Conservation (phyloP, 1,139 yeast species). For the Hyphopichia khmerensis region DNA sequence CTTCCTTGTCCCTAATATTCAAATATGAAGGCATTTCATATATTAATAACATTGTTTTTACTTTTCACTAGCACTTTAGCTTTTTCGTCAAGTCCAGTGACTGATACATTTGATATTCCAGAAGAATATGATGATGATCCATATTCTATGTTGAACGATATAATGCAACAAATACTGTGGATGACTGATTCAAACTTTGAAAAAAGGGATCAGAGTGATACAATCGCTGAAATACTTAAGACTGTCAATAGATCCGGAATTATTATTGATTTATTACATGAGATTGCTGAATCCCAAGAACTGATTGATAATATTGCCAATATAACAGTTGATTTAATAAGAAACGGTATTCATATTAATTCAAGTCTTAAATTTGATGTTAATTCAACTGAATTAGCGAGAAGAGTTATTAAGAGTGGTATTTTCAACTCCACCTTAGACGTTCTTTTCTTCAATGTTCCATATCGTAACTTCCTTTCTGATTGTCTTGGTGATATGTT, state of each 20-base stretch:
- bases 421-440: constrained; percentile 23
- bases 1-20: too few relatives aligned
- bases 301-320: constrained; percentile 23
- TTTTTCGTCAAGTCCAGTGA: neutral
- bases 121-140: neutral
- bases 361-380: constrained; percentile 19
- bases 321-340: constrained; percentile 13
- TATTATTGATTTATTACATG: constrained; percentile 26
- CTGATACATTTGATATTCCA: neutral
- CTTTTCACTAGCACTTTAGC: neutral
- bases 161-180: neutral
- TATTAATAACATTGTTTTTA: neutral
- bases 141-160: neutral
- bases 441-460: constrained; percentile 27
- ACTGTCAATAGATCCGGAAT: constrained; percentile 29
- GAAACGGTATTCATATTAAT: constrained; percentile 3
- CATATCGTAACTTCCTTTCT: constrained; percentile 26
- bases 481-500: constrained; percentile 24
- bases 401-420: constrained; percentile 22
- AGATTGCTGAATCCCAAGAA: constrained; percentile 23
- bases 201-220: constrained; percentile 18
- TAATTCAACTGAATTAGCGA: constrained; percentile 19
- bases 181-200: neutral
- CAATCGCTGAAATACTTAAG: constrained; percentile 20
- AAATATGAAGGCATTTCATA: neutral